Evolutionary conservation across 139 green algal species (phyloP), one percentile per base, ranked within the genome.

Genomic region (Coelastrella sp.): DNA sequence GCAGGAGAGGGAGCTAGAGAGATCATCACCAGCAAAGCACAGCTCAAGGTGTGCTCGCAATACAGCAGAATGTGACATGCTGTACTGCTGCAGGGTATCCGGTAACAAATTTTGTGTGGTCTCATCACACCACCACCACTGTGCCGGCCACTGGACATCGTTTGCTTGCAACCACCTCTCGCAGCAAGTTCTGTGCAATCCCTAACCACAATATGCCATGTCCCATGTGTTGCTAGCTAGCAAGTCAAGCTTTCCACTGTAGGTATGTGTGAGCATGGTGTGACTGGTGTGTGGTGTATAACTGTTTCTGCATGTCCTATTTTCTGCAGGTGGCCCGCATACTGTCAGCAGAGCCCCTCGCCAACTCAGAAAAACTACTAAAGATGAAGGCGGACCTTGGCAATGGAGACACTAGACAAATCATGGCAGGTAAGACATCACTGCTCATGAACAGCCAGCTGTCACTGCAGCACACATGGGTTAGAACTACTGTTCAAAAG

Each of bases 361-460:
- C 87, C 40, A 88, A 88, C 74, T 84, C 50, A 13, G 83, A 88
- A n/a, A 92, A 92, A 79, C 87, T 92, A 32, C 79, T 86, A 37
- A 86, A 86, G 23, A 43, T 78, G n/a, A 57, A 89, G 21, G 60
- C 89, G 2, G 87, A 92, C 79, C 57, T 89, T 35, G 89, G 89
- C 9, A 51, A 66, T 27, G 77, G 79, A 2, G 66, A 89, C 17
- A 64, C 19, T 0, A 64, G 84, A 13, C 87, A 92, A 53, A 78
- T 92, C 48, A 83, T 91, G 66, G 89, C 87, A 68, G 87, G 89
- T 37, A 77, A 86, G 76, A 23, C 1, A 13, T n/a, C n/a, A n/a
- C n/a, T n/a, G n/a, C n/a, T n/a, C n/a, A n/a, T n/a, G n/a, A n/a
- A n/a, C n/a, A n/a, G n/a, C n/a, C n/a, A n/a, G n/a, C n/a, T n/a